A percentile compares a stretch with the other conserved stretches of the same genome.
phyloP scores from a whole-genome alignment of 306 rosid genomes.

The Cucurbita maxima region DNA sequence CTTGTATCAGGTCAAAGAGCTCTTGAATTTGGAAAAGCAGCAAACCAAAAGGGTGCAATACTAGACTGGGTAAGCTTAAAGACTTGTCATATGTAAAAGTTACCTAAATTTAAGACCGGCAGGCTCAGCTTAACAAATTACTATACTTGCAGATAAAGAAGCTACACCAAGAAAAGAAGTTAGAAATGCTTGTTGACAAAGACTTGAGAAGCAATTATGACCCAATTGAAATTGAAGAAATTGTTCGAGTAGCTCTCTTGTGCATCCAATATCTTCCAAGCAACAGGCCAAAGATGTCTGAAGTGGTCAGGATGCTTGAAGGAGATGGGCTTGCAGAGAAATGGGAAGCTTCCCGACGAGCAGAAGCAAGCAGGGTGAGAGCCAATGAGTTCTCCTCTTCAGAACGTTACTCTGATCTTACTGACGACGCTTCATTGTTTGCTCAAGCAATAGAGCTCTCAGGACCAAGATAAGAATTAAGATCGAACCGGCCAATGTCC shows the following conservation, averaged over 20 bases:
- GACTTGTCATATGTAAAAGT: neutral
- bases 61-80: slow-evolving; percentile 48
- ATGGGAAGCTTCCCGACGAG: slow-evolving; percentile 55
- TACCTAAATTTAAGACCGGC: neutral
- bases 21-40: slow-evolving; percentile 51
- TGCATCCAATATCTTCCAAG: slow-evolving; percentile 47
- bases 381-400: slow-evolving; percentile 46
- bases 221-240: slow-evolving; percentile 47
- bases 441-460: slow-evolving; percentile 66
- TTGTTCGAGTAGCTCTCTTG: slow-evolving; percentile 49
- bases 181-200: slow-evolving; percentile 50
- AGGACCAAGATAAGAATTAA: slow-evolving; percentile 35
- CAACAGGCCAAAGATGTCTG: slow-evolving; percentile 56
- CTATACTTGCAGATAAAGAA: slow-evolving; percentile 38
- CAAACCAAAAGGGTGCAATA: slow-evolving; percentile 55
- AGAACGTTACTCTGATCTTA: slow-evolving; percentile 52
- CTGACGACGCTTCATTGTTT: slow-evolving; percentile 52
- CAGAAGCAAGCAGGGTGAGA: slow-evolving; percentile 41
- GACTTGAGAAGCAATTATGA: slow-evolving; percentile 38
- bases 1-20: slow-evolving; percentile 55
- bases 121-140: neutral
- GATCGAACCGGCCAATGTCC: neutral
- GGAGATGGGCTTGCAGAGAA: slow-evolving; percentile 64
- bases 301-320: slow-evolving; percentile 62
- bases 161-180: slow-evolving; percentile 54